These are phyloP conservation scores for Phlegmacium glaucopus DNA, from an alignment of 768 basidiomycete species.

Conservation along the genomic window DNA sequence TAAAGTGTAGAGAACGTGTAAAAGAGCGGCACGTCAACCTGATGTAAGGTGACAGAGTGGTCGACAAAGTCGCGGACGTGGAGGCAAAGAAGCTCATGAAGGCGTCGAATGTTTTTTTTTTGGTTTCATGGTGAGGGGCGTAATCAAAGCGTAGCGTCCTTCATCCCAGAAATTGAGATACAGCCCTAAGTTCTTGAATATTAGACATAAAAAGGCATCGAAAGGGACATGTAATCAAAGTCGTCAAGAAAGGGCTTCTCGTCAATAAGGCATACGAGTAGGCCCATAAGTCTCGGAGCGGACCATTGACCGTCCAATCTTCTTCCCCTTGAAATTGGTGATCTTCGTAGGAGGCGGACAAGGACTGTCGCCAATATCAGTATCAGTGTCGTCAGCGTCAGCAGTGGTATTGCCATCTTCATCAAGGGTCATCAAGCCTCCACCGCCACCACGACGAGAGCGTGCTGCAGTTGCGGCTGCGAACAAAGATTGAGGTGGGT, in stretches of 20 bases:
- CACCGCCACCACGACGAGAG: constrained; percentile 48
- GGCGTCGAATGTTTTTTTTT: not conserved
- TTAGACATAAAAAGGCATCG: not conserved
- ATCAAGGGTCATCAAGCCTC: constrained; percentile 53
- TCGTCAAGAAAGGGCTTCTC: not conserved
- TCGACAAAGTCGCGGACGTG: not conserved
- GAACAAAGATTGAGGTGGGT: constrained; percentile 51
- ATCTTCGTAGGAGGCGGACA: constrained; percentile 77
- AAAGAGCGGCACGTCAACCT: constrained; percentile 4
- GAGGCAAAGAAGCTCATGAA: not conserved
- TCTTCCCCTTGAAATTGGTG: constrained; percentile 54
- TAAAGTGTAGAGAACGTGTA: constrained; percentile 1
- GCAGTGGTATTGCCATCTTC: constrained; percentile 62
- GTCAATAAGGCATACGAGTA: constrained; percentile 47
- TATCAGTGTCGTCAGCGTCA: constrained; percentile 72
- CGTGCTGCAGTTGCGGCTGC: constrained; percentile 70
- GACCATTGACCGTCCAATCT: constrained; percentile 42
- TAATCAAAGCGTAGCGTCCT: not conserved
- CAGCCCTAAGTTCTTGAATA: not conserved
- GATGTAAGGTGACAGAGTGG: not conserved
- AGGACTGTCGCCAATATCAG: constrained; percentile 81
- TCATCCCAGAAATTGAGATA: not conserved
- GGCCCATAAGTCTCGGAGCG: constrained; percentile 74
- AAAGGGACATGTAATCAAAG: not conserved
- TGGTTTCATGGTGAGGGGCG: not conserved